These are phyloP conservation scores for Serendipita sp. DNA, from an alignment of 768 basidiomycete genomes.

Conservation along the genomic window DNA sequence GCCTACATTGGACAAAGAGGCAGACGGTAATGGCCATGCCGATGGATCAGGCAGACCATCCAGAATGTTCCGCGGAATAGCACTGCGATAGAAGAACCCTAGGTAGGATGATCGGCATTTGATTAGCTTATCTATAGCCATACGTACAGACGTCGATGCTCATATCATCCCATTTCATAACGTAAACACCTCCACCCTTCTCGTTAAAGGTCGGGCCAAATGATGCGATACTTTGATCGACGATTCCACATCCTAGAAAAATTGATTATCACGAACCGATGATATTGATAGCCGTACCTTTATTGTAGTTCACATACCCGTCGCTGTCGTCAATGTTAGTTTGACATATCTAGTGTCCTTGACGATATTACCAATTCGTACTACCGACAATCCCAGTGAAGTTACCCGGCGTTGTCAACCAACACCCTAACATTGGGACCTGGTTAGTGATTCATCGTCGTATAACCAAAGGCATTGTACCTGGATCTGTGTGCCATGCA, in stretches of 20 bases:
- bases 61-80: constrained; percentile 51
- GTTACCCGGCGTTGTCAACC: constrained; percentile 33
- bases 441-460: constrained; percentile 7
- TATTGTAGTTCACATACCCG: constrained; percentile 27
- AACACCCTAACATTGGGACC: constrained; percentile 32
- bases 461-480: constrained; percentile 52
- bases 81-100: constrained; percentile 76
- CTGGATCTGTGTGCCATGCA: constrained; percentile 20
- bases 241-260: constrained; percentile 55
- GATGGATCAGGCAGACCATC: constrained; percentile 47
- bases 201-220: constrained; percentile 72
- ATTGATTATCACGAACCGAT: constrained; percentile 25
- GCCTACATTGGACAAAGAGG: constrained; percentile 32
- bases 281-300: constrained; percentile 27
- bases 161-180: constrained; percentile 74
- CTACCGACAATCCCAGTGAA: constrained; percentile 39
- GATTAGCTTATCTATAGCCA: neutral
- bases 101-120: neutral
- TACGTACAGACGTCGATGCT: constrained; percentile 59
- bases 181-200: constrained; percentile 70
- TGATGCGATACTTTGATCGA: constrained; percentile 65
- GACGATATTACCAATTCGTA: neutral
- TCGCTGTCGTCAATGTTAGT: neutral
- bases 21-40: constrained; percentile 53
- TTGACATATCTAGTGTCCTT: neutral